phyloP scores from a whole-genome alignment of 805 yeast species.

The Ogataea parapolymorpha region DNA sequence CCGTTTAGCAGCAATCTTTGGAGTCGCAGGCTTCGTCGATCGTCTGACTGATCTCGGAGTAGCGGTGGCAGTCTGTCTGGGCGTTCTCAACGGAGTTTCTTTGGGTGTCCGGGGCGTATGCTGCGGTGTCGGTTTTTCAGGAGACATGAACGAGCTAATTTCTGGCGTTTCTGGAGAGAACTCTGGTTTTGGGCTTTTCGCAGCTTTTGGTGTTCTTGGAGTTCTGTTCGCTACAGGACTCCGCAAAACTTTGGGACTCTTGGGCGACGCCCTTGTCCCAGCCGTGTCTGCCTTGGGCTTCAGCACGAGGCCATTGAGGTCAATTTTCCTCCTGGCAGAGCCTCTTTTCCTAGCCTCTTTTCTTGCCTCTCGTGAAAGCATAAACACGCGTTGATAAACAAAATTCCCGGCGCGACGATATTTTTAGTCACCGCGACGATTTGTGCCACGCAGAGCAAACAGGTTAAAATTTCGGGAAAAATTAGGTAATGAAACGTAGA shows the following conservation, averaged over 20 bases:
- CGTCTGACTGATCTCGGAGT: background rate
- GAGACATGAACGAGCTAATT: conserved; percentile 21
- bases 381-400: conserved; percentile 9
- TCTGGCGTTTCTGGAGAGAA: conserved; percentile 12
- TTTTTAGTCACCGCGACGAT: background rate
- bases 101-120: conserved; percentile 4
- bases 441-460: conserved; percentile 9
- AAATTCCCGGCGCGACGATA: conserved; percentile 1
- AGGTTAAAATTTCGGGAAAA: conserved; percentile 4
- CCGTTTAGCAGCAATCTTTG: background rate
- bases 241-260: background rate
- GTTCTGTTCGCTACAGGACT: conserved; percentile 1
- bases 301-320: conserved; percentile 26
- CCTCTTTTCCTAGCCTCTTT: conserved; percentile 33
- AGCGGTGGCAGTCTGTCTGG: conserved; percentile 1
- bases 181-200: background rate
- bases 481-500: background rate
- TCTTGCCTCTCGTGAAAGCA: conserved; percentile 28
- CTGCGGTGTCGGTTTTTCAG: conserved; percentile 7
- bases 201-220: conserved; percentile 9
- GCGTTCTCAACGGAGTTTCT: conserved; percentile 1
- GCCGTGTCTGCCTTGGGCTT: conserved; percentile 1
- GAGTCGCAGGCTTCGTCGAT: too few relatives aligned
- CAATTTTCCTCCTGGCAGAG: conserved; percentile 26
- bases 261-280: conserved; percentile 7